Conservation (phyloP, 169 alveolate genomes). For the Eimeria praecox region DNA sequence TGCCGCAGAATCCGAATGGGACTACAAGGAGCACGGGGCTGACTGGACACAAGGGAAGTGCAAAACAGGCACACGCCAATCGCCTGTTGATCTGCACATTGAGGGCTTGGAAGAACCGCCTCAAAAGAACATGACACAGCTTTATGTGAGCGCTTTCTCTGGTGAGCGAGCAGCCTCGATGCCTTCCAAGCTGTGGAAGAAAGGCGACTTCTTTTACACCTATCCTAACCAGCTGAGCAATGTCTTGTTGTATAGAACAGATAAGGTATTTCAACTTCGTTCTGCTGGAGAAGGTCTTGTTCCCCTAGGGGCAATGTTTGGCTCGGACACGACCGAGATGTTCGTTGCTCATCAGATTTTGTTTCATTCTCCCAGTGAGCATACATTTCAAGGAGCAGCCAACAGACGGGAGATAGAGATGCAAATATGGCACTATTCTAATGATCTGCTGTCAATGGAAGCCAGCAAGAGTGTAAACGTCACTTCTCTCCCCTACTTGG, state of each 20-base stretch:
- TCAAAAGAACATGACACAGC: slow-evolving; percentile 83
- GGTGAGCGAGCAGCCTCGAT: slow-evolving; percentile 79
- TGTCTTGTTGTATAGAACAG: slow-evolving; percentile 86
- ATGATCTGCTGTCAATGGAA: slow-evolving; percentile 82
- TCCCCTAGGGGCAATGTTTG: slow-evolving; percentile 89
- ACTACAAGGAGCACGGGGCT: slow-evolving; percentile 89
- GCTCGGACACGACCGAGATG: slow-evolving; percentile 90
- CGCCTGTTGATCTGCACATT: slow-evolving; percentile 91
- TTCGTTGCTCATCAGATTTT: slow-evolving; percentile 89
- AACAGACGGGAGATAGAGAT: slow-evolving; percentile 91
- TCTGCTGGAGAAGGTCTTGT: slow-evolving; percentile 84
- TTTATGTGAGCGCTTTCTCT: slow-evolving; percentile 85
- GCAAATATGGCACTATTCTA: slow-evolving; percentile 92
- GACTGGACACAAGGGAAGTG: slow-evolving; percentile 90
- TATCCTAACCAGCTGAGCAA: slow-evolving; percentile 87
- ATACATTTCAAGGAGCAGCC: slow-evolving; percentile 92
- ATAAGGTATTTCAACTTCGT: slow-evolving; percentile 88
- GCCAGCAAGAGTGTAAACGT: slow-evolving; percentile 76
- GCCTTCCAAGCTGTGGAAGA: slow-evolving; percentile 87
- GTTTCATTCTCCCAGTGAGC: slow-evolving; percentile 93
- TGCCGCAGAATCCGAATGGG: slow-evolving; percentile 79
- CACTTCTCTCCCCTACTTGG: slow-evolving; percentile 76
- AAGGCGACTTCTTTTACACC: slow-evolving; percentile 89
- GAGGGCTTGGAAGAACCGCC: slow-evolving; percentile 86
- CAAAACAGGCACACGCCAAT: slow-evolving; percentile 87